These are phyloP conservation scores for Kluyveromyces aestuarii DNA, from an alignment of 805 yeast species.

Conservation along the genomic window DNA sequence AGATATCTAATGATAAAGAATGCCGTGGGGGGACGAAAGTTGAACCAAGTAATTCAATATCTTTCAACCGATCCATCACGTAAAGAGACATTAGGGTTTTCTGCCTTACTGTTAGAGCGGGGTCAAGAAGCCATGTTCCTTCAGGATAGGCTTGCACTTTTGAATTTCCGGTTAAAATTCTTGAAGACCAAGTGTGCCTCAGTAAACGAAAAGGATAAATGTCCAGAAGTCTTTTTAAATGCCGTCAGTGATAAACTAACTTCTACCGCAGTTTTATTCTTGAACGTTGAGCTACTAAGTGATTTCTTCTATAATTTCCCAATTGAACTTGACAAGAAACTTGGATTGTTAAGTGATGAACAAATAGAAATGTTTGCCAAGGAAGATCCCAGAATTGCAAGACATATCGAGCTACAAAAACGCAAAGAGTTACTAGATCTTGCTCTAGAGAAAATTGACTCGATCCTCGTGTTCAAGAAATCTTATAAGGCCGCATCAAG, in stretches of 20 bases:
- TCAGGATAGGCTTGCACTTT: conserved; percentile 58
- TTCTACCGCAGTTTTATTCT: conserved; percentile 83
- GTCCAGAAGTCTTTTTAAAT: conserved; percentile 91
- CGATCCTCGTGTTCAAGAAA: conserved; percentile 32
- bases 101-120: conserved; percentile 58
- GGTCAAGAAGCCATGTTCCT: conserved; percentile 84
- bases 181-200: conserved; percentile 66
- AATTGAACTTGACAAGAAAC: conserved; percentile 73
- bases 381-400: conserved; percentile 84
- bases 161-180: conserved; percentile 68
- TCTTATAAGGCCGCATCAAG: conserved; percentile 21
- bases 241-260: conserved; percentile 89
- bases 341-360: conserved; percentile 55
- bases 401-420: conserved; percentile 89
- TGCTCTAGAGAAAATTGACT: conserved; percentile 77
- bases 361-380: conserved; percentile 86
- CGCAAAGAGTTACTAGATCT: conserved; percentile 80
- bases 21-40: conserved; percentile 74
- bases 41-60: conserved; percentile 74
- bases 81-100: conserved; percentile 77
- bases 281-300: conserved; percentile 87
- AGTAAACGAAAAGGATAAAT: conserved; percentile 74
- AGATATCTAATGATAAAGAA: conserved; percentile 51
- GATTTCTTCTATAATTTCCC: conserved; percentile 97
- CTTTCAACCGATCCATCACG: conserved; percentile 34